Base-by-base conservation (phyloP, 2,329 filamentous ascomycete species). In the Fusarium sp. region DNA sequence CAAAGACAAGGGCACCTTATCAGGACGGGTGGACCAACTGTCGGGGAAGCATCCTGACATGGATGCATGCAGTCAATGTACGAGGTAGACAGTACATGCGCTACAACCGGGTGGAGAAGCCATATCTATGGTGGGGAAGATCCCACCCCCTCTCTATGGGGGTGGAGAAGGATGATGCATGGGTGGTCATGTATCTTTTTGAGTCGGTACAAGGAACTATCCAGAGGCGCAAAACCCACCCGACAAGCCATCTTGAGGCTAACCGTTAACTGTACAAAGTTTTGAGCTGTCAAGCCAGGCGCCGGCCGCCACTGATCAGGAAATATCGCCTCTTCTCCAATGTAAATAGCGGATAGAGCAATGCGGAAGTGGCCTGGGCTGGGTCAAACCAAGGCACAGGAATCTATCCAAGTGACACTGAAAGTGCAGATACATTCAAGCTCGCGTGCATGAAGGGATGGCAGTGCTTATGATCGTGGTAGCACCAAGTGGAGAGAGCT, bases 31-130 rank as follows among this genome's bases (percentile, higher is more conserved):
- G 52, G 62, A 51, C 46, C 62, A 40, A 27, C 67, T 66, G 52
- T 71, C 60, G 68, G 56, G 68, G 68, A 71, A 69, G 48, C 55
- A 64, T 41, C 58, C 62, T 68, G 58, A 53, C 60, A 53, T 53
- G 61, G 41, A 61, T 65, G 47, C 24, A 49, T 24, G 22, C 58
- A 44, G 40, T 45, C 61, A 30, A 38, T 48, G 66, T 57, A 54
- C 51, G 56, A 62, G 55, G 66, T 53, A 52, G 32, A 20, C 13
- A 27, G 48, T 52, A 52, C 49, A 41, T 52, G 32, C 25, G 12
- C 24, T 38, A 69, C 61, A 54, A 47, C 34, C 18, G 22, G 34
- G 64, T 61, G 67, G 53, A 69, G 58, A 62, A 43, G 43, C 41
- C 44, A 54, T 53, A 58, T 49, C 38, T 43, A 51, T 67, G 64